phyloP scores from a whole-genome alignment of 345 rosid species.

The Stellera chamaejasme region DNA sequence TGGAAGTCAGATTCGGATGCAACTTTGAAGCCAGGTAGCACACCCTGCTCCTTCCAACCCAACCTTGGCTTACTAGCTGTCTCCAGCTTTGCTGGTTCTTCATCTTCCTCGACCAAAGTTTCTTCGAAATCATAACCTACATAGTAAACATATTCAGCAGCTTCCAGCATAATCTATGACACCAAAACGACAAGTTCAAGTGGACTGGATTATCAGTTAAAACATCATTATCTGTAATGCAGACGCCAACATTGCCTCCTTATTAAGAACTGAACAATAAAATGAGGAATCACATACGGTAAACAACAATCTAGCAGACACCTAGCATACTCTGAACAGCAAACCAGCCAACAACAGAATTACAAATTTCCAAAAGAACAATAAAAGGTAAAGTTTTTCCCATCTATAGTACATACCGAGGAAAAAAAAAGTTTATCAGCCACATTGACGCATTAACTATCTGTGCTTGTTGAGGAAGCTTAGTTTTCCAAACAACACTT shows the following conservation, averaged over 20 bases:
- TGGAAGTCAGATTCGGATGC: slow-evolving; percentile 57
- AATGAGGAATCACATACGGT: neutral
- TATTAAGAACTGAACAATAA: neutral
- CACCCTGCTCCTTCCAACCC: slow-evolving; percentile 48
- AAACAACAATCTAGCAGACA: too few relatives aligned
- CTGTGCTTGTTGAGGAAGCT: too few relatives aligned
- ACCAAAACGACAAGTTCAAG: slow-evolving; percentile 1
- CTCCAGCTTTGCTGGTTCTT: slow-evolving; percentile 49
- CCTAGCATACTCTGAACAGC: too few relatives aligned
- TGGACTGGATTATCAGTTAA: neutral
- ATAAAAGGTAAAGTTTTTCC: neutral
- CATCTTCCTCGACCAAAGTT: slow-evolving; percentile 59
- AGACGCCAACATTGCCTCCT: neutral
- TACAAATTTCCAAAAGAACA: neutral
- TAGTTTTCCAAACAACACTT: neutral
- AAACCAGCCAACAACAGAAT: neutral
- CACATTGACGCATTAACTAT: slow-evolving; percentile 1
- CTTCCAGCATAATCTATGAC: slow-evolving; percentile 4
- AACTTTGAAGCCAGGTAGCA: slow-evolving; percentile 65
- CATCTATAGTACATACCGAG: neutral
- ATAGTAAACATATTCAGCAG: slow-evolving; percentile 13
- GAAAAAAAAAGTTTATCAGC: slow-evolving; percentile 4
- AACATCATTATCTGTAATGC: neutral
- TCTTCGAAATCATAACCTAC: slow-evolving; percentile 71
- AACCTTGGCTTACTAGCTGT: slow-evolving; percentile 48